A percentile compares a stretch with the other conserved stretches of the same genome.
Conservation (phyloP, 495 filamentous ascomycete genomes). For the Copromyces sp. region DNA sequence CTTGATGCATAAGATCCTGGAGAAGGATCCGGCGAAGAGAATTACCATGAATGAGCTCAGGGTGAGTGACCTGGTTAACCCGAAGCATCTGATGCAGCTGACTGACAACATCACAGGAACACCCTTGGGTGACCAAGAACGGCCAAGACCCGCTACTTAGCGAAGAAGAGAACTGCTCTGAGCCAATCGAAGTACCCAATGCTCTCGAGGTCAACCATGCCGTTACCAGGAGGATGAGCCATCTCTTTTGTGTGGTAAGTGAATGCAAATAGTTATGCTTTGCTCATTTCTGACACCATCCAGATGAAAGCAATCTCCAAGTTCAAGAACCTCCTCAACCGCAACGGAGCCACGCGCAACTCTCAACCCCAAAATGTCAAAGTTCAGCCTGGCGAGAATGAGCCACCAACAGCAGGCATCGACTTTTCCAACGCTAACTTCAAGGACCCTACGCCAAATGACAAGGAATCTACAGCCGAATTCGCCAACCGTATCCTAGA, state of each 20-base stretch:
- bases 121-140: conserved; percentile 85
- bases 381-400: not conserved
- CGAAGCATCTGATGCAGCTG: not conserved
- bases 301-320: conserved; percentile 88
- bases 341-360: conserved; percentile 16
- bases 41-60: conserved; percentile 74
- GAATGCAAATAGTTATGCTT: not conserved
- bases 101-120: conserved; percentile 46
- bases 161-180: conserved; percentile 75
- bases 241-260: conserved; percentile 75
- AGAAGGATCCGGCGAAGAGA: conserved; percentile 67
- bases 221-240: conserved; percentile 77
- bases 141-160: conserved; percentile 74
- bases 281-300: conserved; percentile 5
- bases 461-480: conserved; percentile 27
- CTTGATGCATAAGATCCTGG: conserved; percentile 55
- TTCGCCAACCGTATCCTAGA: conserved; percentile 29
- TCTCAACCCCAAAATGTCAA: conserved; percentile 8
- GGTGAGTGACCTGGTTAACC: conserved; percentile 35
- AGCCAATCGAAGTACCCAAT: conserved; percentile 69
- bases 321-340: conserved; percentile 53
- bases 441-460: not conserved
- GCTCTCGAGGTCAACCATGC: conserved; percentile 82
- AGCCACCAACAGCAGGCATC: conserved; percentile 26
- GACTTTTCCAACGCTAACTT: conserved; percentile 23